Base-by-base conservation (phyloP, 106 monocot species). In the Acanthochlamys bracteata region DNA sequence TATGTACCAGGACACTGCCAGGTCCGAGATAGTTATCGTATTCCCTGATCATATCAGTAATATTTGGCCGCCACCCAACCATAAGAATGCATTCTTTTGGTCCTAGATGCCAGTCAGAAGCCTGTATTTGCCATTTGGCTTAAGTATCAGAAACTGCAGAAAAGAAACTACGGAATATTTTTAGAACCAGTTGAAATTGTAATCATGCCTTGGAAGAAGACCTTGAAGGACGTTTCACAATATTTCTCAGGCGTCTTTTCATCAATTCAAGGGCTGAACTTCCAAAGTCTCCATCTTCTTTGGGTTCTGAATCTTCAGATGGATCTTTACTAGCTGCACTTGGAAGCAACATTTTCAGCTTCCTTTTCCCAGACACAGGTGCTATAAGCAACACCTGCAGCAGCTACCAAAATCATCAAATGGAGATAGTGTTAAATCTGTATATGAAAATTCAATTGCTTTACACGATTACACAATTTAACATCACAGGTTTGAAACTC, bases 21-120 rank as follows among this genome's bases (percentile, higher is more conserved):
- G 96, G 91, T 60, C 96, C 96, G 71, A 98, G 96, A 76, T 98
- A 98, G 64, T 64, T 73, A 59, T 98, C 96, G 75, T 98, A 91
- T 63, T 98, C 96, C 70, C 71, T 73, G 53, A 98, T 89, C 96
- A 98, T 98, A 41, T 83, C 85, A 78, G 42, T 69, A 63, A 86
- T 79, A 88, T 76, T 91, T 73, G 91, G 76, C 23, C 83, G 69
- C 96, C 96, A 98, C 61, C 96, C 96, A 70, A 98, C 70, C 69
- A 98, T 73, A 69, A 98, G 80, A 53, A 98, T 85, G 53, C 75
- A 80, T 61, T 98, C 96, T 71, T 55, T 85, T 68, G 96, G 96
- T 62, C 96, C 96, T 42, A 65, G 69, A 74, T 74, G 66, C 73
- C 68, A 88, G 61, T 98, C 88, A 72, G 67, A 75, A 20, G 83